phyloP scores from a whole-genome alignment of 1,284 basidiomycete species.

The Moesziomyces globuligerus region DNA sequence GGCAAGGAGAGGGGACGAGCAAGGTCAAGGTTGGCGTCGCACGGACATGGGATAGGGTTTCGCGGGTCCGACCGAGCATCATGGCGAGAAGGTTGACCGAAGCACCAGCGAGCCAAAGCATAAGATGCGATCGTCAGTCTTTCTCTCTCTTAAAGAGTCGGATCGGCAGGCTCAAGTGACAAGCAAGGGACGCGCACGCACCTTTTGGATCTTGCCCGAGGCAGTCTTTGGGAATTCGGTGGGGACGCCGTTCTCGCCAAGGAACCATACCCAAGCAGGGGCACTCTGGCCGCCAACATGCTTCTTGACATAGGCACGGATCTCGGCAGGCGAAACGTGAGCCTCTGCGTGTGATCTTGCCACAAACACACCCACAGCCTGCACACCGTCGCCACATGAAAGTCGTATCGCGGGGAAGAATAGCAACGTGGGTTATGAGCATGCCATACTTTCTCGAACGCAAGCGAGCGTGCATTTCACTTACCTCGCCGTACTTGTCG shows the following conservation, averaged over 20 bases:
- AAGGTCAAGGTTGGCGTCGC: slow-evolving; percentile 9
- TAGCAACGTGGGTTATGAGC: neutral
- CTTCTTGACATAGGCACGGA: slow-evolving; percentile 49
- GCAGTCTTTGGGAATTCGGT: slow-evolving; percentile 82
- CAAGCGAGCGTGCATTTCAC: neutral
- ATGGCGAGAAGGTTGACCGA: slow-evolving; percentile 14
- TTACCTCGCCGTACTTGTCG: slow-evolving; percentile 64
- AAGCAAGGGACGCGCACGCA: slow-evolving; percentile 61
- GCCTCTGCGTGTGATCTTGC: slow-evolving; percentile 28
- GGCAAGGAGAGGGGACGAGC: neutral
- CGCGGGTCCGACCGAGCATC: slow-evolving; percentile 12
- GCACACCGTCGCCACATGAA: no score
- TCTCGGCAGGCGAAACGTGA: slow-evolving; percentile 70
- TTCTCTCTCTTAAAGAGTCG: neutral
- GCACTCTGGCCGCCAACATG: slow-evolving; percentile 67
- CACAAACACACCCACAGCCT: slow-evolving; percentile 59
- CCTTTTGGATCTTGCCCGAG: slow-evolving; percentile 88
- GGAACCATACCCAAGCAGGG: slow-evolving; percentile 83
- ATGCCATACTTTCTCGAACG: neutral
- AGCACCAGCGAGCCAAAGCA: slow-evolving; percentile 17
- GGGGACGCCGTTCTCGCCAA: slow-evolving; percentile 74
- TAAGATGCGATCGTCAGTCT: slow-evolving; percentile 1
- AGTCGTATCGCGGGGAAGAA: neutral
- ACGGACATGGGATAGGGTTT: slow-evolving; percentile 4
- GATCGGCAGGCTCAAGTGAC: neutral